These are phyloP conservation scores for Penicillium corylophilum DNA, from an alignment of 2,329 filamentous ascomycete species.

Conservation along the genomic window DNA sequence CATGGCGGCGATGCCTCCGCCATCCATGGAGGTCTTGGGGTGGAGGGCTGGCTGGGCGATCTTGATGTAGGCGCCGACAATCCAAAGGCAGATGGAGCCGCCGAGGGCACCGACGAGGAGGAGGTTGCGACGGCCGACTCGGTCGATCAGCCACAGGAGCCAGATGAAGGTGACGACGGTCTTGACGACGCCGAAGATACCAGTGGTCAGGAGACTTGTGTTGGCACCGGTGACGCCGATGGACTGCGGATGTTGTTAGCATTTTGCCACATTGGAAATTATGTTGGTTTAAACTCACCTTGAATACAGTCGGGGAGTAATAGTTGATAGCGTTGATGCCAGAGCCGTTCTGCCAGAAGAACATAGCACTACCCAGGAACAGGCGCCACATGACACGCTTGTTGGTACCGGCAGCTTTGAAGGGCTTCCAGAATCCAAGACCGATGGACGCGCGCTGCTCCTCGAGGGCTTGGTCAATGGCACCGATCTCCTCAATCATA, in stretches of 20 bases:
- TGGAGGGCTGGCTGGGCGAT: constrained; percentile 30
- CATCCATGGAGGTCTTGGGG: constrained; percentile 21
- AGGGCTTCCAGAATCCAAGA: constrained; percentile 72
- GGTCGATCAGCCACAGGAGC: constrained; percentile 68
- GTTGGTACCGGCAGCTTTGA: constrained; percentile 56
- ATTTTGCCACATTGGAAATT: not conserved
- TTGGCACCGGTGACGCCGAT: constrained; percentile 63
- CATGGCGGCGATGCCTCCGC: constrained; percentile 47
- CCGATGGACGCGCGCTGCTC: constrained; percentile 63
- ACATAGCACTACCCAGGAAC: constrained; percentile 70
- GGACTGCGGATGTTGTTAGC: constrained; percentile 29
- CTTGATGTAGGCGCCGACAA: constrained; percentile 40
- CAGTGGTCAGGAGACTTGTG: constrained; percentile 64
- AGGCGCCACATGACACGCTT: constrained; percentile 67
- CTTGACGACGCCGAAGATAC: constrained; percentile 76
- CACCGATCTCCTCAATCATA: constrained; percentile 69
- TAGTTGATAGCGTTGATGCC: constrained; percentile 82
- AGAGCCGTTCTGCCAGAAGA: constrained; percentile 74
- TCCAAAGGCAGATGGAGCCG: constrained; percentile 50
- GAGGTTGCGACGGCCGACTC: constrained; percentile 60
- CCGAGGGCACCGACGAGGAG: constrained; percentile 64
- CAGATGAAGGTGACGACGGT: constrained; percentile 67
- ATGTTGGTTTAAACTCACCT: constrained; percentile 21
- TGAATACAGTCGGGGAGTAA: constrained; percentile 69
- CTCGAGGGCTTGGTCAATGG: constrained; percentile 68